Conservation (phyloP, 140 eudicot species). For the Senecio squalidus region DNA sequence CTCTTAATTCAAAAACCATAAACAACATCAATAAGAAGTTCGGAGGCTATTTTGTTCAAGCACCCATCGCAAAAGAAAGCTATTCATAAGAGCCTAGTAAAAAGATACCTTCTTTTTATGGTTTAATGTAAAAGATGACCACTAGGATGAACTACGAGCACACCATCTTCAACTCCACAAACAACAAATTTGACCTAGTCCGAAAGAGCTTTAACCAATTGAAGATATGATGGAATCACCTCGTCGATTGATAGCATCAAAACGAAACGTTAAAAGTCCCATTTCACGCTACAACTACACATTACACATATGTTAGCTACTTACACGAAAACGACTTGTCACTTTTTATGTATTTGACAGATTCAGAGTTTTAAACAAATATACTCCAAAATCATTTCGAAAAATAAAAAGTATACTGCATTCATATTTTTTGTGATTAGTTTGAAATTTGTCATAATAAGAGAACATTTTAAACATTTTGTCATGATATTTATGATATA, state of each 20-base stretch:
- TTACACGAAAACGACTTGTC: neutral
- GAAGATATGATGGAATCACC: constrained; percentile 5
- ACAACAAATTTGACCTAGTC: constrained; percentile 5
- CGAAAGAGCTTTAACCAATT: constrained; percentile 6
- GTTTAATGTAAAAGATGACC: neutral
- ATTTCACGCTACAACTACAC: constrained; percentile 28
- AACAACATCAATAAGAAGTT: constrained; percentile 7
- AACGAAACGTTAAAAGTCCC: constrained; percentile 8
- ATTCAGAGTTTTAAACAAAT: neutral
- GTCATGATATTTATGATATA: too few species aligned
- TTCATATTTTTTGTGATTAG: too few species aligned
- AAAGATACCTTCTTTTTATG: neutral
- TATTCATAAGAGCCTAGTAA: constrained; percentile 6
- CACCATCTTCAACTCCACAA: constrained; percentile 13
- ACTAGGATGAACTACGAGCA: neutral
- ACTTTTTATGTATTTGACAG: neutral
- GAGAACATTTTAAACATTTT: too few species aligned
- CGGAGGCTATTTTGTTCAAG: neutral
- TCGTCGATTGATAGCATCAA: constrained; percentile 8
- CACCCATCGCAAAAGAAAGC: neutral
- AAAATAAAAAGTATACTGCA: too few species aligned
- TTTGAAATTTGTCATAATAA: too few species aligned
- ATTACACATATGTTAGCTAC: constrained; percentile 16
- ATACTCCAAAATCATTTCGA: too few species aligned
- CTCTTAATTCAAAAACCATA: neutral